Percentiles rank a stretch among this genome's conserved stretches.
These are phyloP conservation scores for Apodospora peruviana DNA, from an alignment of 495 filamentous ascomycete species.

Conservation along the genomic window DNA sequence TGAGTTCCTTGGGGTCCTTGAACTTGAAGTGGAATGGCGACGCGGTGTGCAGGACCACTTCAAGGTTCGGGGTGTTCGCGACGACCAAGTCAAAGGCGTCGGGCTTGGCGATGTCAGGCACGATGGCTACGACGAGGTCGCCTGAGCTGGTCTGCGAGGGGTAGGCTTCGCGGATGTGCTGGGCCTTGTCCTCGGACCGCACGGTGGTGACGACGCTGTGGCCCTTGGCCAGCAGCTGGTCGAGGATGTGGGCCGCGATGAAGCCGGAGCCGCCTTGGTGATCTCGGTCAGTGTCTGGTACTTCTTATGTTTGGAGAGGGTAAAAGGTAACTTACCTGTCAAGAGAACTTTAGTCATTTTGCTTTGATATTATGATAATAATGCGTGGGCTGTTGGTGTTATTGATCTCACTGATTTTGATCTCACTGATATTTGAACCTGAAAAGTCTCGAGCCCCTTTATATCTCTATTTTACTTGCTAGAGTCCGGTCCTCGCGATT, in stretches of 20 bases:
- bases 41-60: constrained; percentile 84
- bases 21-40: constrained; percentile 48
- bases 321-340: constrained; percentile 39
- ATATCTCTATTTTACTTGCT: too few species aligned
- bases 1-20: constrained; percentile 65
- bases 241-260: constrained; percentile 67
- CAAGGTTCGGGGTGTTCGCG: constrained; percentile 63
- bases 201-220: constrained; percentile 84
- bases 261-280: constrained; percentile 43
- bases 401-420: too few species aligned
- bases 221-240: constrained; percentile 60
- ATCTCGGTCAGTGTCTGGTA: neutral
- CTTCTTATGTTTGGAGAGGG: neutral
- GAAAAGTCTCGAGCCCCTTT: too few species aligned
- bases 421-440: too few species aligned
- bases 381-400: too few species aligned
- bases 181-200: constrained; percentile 70
- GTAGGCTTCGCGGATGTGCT: constrained; percentile 65
- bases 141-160: constrained; percentile 47
- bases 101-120: constrained; percentile 73
- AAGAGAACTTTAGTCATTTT: constrained; percentile 56
- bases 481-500: too few species aligned
- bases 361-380: too few species aligned
- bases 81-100: constrained; percentile 78
- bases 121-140: constrained; percentile 69